Conservation (phyloP, 2,329 filamentous ascomycete species). For the Triangularia setosa region DNA sequence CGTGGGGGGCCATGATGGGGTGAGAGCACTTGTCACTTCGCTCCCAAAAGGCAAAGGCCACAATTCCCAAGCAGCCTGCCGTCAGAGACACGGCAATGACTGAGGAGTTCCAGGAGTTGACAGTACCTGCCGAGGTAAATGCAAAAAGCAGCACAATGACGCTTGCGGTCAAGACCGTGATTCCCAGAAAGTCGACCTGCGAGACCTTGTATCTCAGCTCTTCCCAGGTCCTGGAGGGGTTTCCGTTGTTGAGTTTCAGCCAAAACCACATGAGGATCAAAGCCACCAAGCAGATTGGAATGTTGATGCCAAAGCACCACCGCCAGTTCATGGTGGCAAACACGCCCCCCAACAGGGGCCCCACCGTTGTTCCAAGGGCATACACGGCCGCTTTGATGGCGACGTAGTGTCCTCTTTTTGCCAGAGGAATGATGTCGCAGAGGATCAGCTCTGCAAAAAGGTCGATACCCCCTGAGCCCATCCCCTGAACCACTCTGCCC, state of each 20-base stretch:
- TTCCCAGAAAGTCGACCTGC: slow-evolving; percentile 22
- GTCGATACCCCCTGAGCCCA: slow-evolving; percentile 39
- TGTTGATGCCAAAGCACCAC: slow-evolving; percentile 38
- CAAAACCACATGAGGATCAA: slow-evolving; percentile 26
- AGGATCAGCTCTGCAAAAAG: slow-evolving; percentile 39
- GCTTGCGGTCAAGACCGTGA: slow-evolving; percentile 20
- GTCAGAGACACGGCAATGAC: slow-evolving; percentile 10
- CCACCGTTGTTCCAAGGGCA: slow-evolving; percentile 34
- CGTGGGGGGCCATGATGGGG: slow-evolving; percentile 39
- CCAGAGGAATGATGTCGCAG: slow-evolving; percentile 47
- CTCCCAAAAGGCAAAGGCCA: slow-evolving; percentile 23
- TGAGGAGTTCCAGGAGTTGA: slow-evolving; percentile 18
- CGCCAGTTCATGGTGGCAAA: slow-evolving; percentile 34
- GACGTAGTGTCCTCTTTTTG: slow-evolving; percentile 41
- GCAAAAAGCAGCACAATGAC: slow-evolving; percentile 25
- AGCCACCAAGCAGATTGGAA: slow-evolving; percentile 22
- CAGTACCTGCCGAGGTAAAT: slow-evolving; percentile 20
- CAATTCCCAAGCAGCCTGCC: slow-evolving; percentile 13
- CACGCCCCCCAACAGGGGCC: slow-evolving; percentile 30
- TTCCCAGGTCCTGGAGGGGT: background rate
- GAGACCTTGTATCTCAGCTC: slow-evolving; percentile 9
- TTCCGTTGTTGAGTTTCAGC: slow-evolving; percentile 22
- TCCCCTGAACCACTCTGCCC: slow-evolving; percentile 40
- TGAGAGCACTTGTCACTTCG: slow-evolving; percentile 22
- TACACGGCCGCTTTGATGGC: slow-evolving; percentile 33